Percentiles rank a stretch among this genome's conserved stretches.
Evolutionary conservation across 1,139 yeast species (phyloP).

Genomic region (Pichia sorboxylosa): DNA sequence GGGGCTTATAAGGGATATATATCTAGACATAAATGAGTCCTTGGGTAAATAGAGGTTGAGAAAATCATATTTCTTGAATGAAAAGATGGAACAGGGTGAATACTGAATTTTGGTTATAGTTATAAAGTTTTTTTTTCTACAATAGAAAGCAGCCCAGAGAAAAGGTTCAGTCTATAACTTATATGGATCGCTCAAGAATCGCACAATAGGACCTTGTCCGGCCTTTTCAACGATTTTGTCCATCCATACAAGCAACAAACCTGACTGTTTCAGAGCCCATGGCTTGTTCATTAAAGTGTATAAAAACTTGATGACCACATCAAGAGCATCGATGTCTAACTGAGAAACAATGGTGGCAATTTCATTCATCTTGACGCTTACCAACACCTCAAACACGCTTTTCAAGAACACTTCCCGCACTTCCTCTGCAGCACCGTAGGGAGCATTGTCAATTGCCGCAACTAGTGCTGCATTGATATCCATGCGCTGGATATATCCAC

Average conservation of each 20-base stretch:
- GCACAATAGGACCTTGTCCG: slow-evolving; percentile 82
- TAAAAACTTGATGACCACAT: slow-evolving; percentile 69
- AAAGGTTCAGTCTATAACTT: slow-evolving; percentile 2
- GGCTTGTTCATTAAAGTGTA: slow-evolving; percentile 76
- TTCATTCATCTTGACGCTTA: slow-evolving; percentile 65
- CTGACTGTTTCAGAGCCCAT: slow-evolving; percentile 79
- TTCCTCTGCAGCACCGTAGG: slow-evolving; percentile 62
- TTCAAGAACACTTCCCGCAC: slow-evolving; percentile 41
- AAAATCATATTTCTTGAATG: too few relatives aligned
- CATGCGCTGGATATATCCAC: slow-evolving; percentile 60
- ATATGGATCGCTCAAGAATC: slow-evolving; percentile 58
- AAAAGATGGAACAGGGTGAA: too few relatives aligned
- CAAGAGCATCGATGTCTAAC: slow-evolving; percentile 57
- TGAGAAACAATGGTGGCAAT: slow-evolving; percentile 48
- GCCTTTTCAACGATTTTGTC: slow-evolving; percentile 77
- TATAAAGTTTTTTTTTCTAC: too few relatives aligned
- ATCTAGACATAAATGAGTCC: too few relatives aligned
- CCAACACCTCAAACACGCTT: slow-evolving; percentile 64
- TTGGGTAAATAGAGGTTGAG: too few relatives aligned
- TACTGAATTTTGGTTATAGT: too few relatives aligned
- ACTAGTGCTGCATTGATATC: slow-evolving; percentile 56
- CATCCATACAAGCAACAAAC: slow-evolving; percentile 78
- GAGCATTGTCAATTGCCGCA: slow-evolving; percentile 59
- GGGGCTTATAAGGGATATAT: too few relatives aligned
- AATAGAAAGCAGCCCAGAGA: too few relatives aligned